Percentiles rank a stretch among this genome's conserved stretches.
Conservation (phyloP, 75 land plant species). For the Isoetes taiwanensis region DNA sequence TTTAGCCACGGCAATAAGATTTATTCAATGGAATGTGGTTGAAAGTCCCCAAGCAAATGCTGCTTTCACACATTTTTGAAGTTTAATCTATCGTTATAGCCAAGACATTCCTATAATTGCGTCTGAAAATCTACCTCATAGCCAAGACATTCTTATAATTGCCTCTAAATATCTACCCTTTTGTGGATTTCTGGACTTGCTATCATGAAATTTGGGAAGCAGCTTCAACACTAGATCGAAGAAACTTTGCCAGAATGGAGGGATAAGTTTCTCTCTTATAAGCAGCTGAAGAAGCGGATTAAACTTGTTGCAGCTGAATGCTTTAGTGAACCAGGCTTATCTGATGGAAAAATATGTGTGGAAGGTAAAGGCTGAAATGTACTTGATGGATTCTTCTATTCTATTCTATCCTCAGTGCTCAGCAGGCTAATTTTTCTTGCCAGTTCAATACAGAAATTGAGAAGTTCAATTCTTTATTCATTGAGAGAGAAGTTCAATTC, state of each 20-base stretch:
- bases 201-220: constrained; percentile 84
- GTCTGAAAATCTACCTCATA: too few species aligned
- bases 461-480: constrained; percentile 73
- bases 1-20: too few species aligned
- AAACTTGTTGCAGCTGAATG: constrained; percentile 3
- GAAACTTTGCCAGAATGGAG: constrained; percentile 79
- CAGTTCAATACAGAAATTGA: constrained; percentile 58
- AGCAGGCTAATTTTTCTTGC: constrained; percentile 40
- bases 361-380: background rate
- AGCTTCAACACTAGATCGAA: constrained; percentile 51
- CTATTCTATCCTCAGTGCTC: too few species aligned
- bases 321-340: constrained; percentile 3
- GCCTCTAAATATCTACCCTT: too few species aligned
- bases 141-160: too few species aligned
- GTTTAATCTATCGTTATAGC: too few species aligned
- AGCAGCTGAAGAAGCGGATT: constrained; percentile 68
- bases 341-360: background rate
- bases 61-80: too few species aligned
- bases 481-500: too few species aligned
- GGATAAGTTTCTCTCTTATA: constrained; percentile 68
- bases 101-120: too few species aligned
- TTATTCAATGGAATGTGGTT: too few species aligned
- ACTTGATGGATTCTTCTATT: background rate
- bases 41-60: too few species aligned
- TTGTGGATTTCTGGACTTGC: too few species aligned